Percentiles rank a stretch among this genome's conserved stretches.
phyloP scores from a whole-genome alignment of 2,329 filamentous ascomycete species.

The Coccinonectria pachysandricola region DNA sequence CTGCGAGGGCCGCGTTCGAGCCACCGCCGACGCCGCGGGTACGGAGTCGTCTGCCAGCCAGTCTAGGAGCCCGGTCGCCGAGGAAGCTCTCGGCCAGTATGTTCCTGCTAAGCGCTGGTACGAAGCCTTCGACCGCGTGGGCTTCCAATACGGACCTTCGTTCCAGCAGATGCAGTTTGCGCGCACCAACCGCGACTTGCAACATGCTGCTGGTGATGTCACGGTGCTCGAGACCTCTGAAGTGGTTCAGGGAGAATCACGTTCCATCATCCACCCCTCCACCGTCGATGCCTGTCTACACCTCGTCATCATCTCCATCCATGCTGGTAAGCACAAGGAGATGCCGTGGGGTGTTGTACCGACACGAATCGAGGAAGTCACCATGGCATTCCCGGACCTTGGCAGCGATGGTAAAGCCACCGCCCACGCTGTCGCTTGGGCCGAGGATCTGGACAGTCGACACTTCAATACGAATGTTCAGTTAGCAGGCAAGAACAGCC shows the following conservation, averaged over 20 bases:
- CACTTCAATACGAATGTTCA: too few relatives aligned
- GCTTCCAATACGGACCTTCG: slow-evolving; percentile 4
- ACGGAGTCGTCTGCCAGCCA: slow-evolving; percentile 1
- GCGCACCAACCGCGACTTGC: background rate
- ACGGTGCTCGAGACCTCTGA: slow-evolving; percentile 1
- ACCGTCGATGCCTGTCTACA: slow-evolving; percentile 6
- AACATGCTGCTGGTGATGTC: slow-evolving; percentile 1
- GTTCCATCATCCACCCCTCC: slow-evolving; percentile 6
- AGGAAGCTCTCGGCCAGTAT: slow-evolving; percentile 1
- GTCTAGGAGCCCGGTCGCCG: slow-evolving; percentile 1
- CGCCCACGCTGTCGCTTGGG: background rate
- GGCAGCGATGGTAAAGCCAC: background rate
- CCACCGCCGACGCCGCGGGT: background rate
- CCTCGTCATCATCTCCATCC: slow-evolving; percentile 2
- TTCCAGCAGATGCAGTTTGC: slow-evolving; percentile 7
- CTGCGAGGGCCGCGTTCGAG: too few relatives aligned
- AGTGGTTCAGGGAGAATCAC: slow-evolving; percentile 3
- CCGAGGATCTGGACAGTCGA: too few relatives aligned
- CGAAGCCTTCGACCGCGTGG: slow-evolving; percentile 3
- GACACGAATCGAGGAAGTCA: background rate
- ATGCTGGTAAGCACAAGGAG: background rate
- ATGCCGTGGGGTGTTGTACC: background rate
- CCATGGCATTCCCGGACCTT: background rate
- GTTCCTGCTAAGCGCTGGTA: slow-evolving; percentile 5
- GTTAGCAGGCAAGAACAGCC: too few relatives aligned